A percentile compares a stretch with the other conserved stretches of the same genome.
Conservation (phyloP, 2,329 filamentous ascomycete genomes). For the Lachnellula cervina region DNA sequence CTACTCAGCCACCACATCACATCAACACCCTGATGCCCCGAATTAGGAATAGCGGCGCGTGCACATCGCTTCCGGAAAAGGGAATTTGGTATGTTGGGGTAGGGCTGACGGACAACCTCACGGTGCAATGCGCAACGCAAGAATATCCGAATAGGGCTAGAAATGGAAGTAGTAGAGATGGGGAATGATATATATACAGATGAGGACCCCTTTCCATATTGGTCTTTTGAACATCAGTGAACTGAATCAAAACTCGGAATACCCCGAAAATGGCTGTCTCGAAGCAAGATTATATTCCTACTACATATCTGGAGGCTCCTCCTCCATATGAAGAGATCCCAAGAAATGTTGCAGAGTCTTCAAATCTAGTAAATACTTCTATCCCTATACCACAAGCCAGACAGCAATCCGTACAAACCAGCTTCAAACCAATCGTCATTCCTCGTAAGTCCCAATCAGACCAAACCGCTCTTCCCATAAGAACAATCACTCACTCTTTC, state of each 20-base stretch:
- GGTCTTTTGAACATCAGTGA: neutral
- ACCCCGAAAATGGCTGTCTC: neutral
- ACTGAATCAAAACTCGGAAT: neutral
- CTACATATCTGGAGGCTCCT: neutral
- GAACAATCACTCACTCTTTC: neutral
- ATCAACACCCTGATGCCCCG: neutral
- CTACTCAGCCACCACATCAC: no score
- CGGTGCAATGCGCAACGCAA: neutral
- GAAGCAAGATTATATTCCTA: neutral
- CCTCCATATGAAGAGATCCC: neutral
- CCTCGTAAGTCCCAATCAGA: neutral
- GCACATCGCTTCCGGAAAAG: neutral
- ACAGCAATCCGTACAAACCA: neutral
- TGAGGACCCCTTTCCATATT: neutral
- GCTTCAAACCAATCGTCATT: slow-evolving; percentile 11
- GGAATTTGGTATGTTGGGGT: neutral
- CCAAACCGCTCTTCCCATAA: neutral
- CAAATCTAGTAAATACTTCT: neutral
- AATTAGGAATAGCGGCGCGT: neutral
- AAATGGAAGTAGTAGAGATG: neutral
- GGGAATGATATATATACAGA: neutral
- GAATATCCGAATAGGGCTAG: no score
- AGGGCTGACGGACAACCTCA: neutral
- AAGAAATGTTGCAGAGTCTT: neutral
- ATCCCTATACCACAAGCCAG: neutral